These are phyloP conservation scores for Lasiosphaeria hispida DNA, from an alignment of 495 filamentous ascomycete species.

Conservation along the genomic window DNA sequence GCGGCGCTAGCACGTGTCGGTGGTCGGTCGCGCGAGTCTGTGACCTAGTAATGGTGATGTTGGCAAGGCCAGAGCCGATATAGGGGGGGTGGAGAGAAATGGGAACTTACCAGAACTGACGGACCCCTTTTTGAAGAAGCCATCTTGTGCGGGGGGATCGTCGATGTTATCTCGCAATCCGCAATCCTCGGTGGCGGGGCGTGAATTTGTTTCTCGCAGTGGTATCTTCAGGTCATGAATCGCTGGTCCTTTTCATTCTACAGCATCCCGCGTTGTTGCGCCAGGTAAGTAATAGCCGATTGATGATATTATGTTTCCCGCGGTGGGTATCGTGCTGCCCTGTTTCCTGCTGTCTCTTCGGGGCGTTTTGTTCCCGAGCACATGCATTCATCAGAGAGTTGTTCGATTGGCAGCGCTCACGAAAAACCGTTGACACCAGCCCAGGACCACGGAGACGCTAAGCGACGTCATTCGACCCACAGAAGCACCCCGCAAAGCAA, in stretches of 20 bases:
- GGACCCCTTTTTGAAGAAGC: constrained; percentile 35
- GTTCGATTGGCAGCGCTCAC: constrained; percentile 4
- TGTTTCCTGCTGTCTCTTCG: not conserved
- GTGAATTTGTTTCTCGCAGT: not conserved
- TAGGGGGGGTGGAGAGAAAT: no score
- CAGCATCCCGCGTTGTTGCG: not conserved
- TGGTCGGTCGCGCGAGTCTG: constrained; percentile 36
- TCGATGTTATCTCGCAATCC: not conserved
- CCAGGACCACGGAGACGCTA: constrained; percentile 15
- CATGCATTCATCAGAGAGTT: not conserved
- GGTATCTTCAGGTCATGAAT: not conserved
- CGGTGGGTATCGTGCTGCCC: no score
- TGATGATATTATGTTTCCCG: no score
- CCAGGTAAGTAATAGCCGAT: no score
- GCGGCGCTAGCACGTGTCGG: constrained; percentile 13
- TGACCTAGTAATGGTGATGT: constrained; percentile 26
- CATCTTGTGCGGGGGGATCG: constrained; percentile 16
- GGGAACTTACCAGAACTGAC: constrained; percentile 33
- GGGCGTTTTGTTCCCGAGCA: not conserved
- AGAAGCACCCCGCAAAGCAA: not conserved
- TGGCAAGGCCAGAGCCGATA: not conserved
- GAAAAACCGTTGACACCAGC: constrained; percentile 12
- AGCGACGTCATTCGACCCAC: constrained; percentile 27
- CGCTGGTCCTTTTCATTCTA: not conserved
- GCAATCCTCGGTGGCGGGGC: no score